Conservation (phyloP, 2,329 filamentous ascomycete genomes). For the Raffaelea ambrosiae region DNA sequence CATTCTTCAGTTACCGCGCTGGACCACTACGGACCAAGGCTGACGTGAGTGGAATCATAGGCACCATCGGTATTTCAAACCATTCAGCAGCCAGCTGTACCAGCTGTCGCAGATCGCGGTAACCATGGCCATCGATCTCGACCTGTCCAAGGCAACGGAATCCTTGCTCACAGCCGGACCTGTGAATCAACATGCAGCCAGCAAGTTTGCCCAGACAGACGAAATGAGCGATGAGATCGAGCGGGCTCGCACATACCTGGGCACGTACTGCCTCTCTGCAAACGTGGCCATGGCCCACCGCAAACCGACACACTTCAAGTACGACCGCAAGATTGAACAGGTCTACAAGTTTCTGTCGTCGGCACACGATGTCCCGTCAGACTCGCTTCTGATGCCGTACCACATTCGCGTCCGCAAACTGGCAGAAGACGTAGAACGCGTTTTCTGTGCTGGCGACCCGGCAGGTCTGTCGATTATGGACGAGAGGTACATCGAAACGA, state of each 20-base stretch:
- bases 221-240: slow-evolving; percentile 10
- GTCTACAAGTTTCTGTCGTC: slow-evolving; percentile 8
- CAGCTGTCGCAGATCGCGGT: slow-evolving; percentile 15
- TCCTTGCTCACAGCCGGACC: neutral
- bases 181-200: neutral
- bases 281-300: slow-evolving; percentile 12
- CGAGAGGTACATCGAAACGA: slow-evolving; percentile 11
- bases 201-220: slow-evolving; percentile 2
- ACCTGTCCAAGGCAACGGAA: slow-evolving; percentile 2
- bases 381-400: slow-evolving; percentile 9
- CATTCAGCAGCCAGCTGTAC: slow-evolving; percentile 13
- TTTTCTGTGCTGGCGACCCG: slow-evolving; percentile 8
- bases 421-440: slow-evolving; percentile 12
- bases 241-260: slow-evolving; percentile 12
- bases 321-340: slow-evolving; percentile 12
- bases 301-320: slow-evolving; percentile 13
- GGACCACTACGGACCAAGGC: neutral
- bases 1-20: no score
- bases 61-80: slow-evolving; percentile 13
- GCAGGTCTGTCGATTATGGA: slow-evolving; percentile 9
- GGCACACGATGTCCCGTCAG: slow-evolving; percentile 5
- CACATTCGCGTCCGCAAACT: slow-evolving; percentile 13
- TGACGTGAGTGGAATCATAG: slow-evolving; percentile 1
- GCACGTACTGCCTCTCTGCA: slow-evolving; percentile 13
- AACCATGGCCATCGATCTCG: slow-evolving; percentile 13